These are phyloP conservation scores for Ogataea angusta DNA, from an alignment of 805 yeast genomes.

Conservation along the genomic window DNA sequence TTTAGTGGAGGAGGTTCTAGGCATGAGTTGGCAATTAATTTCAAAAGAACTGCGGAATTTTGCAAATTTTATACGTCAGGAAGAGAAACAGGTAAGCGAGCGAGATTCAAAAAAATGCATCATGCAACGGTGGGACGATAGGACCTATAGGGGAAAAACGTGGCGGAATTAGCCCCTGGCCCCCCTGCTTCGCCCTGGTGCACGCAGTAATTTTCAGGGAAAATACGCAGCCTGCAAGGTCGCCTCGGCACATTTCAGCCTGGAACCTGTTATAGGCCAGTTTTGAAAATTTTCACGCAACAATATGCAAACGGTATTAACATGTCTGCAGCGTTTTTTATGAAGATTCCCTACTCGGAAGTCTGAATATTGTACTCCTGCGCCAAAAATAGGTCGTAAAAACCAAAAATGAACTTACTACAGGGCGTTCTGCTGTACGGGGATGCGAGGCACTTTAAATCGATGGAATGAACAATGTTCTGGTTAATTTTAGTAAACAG, in stretches of 20 bases:
- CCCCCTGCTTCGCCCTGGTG: slow-evolving; percentile 1
- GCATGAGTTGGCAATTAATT: slow-evolving; percentile 2
- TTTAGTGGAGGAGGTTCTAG: slow-evolving; percentile 6
- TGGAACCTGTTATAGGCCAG: background rate
- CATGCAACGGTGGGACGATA: slow-evolving; percentile 2
- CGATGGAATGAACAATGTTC: background rate
- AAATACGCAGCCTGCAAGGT: background rate
- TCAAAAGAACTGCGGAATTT: background rate
- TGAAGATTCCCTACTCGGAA: background rate
- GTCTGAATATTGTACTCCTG: background rate
- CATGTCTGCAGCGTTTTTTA: background rate
- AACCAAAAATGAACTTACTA: background rate
- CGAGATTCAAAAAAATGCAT: slow-evolving; percentile 8
- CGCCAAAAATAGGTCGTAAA: background rate
- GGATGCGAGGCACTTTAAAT: background rate
- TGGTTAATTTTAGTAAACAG: background rate
- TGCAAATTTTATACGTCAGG: slow-evolving; percentile 2
- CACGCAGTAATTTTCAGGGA: background rate
- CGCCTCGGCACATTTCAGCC: background rate
- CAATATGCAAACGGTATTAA: background rate
- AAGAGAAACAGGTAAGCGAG: slow-evolving; percentile 7
- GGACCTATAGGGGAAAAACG: background rate
- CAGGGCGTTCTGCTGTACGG: background rate
- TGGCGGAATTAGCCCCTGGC: slow-evolving; percentile 1
- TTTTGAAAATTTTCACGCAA: background rate